Evolutionary conservation across 495 filamentous ascomycete species (phyloP).

Genomic region (Pseudevernia furfuracea): DNA sequence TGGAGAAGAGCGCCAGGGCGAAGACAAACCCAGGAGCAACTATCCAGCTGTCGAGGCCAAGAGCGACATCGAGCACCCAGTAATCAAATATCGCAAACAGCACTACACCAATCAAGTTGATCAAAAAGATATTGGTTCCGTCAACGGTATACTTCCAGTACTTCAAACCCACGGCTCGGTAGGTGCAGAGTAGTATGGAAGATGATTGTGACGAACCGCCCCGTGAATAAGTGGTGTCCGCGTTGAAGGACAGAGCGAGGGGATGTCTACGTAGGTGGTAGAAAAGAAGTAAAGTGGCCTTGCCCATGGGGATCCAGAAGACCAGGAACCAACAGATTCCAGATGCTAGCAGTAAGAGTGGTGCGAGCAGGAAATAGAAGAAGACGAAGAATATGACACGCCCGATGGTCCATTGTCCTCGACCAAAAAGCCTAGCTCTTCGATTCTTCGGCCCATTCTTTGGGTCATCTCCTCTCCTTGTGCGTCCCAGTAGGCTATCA

Average conservation of each 20-base stretch:
- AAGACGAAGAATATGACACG: slow-evolving; percentile 92
- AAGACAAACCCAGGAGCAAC: slow-evolving; percentile 83
- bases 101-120: slow-evolving; percentile 88
- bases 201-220: slow-evolving; percentile 60
- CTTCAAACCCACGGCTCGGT: slow-evolving; percentile 84
- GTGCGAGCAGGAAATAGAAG: slow-evolving; percentile 91
- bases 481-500: slow-evolving; percentile 77
- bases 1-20: slow-evolving; percentile 72
- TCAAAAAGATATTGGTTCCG: slow-evolving; percentile 97
- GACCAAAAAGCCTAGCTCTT: slow-evolving; percentile 81
- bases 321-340: slow-evolving; percentile 91
- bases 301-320: slow-evolving; percentile 98
- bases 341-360: slow-evolving; percentile 79
- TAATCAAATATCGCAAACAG: slow-evolving; percentile 91
- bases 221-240: slow-evolving; percentile 68
- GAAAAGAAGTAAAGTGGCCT: slow-evolving; percentile 81
- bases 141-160: slow-evolving; percentile 99
- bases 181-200: slow-evolving; percentile 91
- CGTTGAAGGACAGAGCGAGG: slow-evolving; percentile 85
- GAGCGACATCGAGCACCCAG: slow-evolving; percentile 57
- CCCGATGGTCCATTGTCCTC: slow-evolving; percentile 90
- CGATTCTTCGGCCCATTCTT: slow-evolving; percentile 54
- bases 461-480: slow-evolving; percentile 41
- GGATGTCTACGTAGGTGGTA: slow-evolving; percentile 91
- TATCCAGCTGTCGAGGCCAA: slow-evolving; percentile 61